Evolutionary conservation across 768 basidiomycete genomes (phyloP).

Genomic region (Clitopilus hobsonii): DNA sequence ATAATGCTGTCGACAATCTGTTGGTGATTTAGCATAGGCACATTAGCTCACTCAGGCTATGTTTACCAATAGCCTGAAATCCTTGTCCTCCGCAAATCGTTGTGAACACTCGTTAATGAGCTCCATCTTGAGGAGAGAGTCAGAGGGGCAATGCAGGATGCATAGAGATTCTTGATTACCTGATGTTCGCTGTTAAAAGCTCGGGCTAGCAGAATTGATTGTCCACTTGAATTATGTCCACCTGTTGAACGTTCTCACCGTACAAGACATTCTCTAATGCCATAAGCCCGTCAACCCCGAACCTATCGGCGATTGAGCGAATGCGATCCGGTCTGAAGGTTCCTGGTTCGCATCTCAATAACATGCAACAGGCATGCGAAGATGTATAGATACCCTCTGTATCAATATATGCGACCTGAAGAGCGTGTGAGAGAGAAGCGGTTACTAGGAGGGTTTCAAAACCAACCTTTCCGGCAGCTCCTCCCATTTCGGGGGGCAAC

Average conservation of each 20-base stretch:
- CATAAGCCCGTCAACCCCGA: slow-evolving; percentile 87
- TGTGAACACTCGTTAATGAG: slow-evolving; percentile 85
- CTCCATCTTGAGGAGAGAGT: slow-evolving; percentile 64
- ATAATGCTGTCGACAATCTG: slow-evolving; percentile 98
- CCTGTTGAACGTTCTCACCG: slow-evolving; percentile 35
- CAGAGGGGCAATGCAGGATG: slow-evolving; percentile 3
- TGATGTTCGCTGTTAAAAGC: slow-evolving; percentile 94
- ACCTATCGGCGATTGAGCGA: slow-evolving; percentile 84
- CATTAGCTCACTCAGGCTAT: not conserved
- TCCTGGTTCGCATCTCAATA: too few relatives aligned
- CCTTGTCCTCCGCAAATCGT: slow-evolving; percentile 87
- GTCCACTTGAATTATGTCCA: not conserved
- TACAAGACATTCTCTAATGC: slow-evolving; percentile 90
- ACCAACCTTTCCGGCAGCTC: slow-evolving; percentile 79
- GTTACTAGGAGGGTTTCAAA: too few relatives aligned
- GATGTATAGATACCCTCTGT: slow-evolving; percentile 57
- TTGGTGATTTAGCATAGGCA: slow-evolving; percentile 10
- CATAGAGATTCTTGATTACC: slow-evolving; percentile 29
- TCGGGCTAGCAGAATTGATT: slow-evolving; percentile 53
- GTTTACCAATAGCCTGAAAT: slow-evolving; percentile 66
- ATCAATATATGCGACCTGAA: slow-evolving; percentile 86
- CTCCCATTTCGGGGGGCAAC: slow-evolving; percentile 84
- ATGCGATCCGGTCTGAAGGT: slow-evolving; percentile 95
- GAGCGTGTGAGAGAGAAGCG: not conserved
- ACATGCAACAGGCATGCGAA: not conserved